Base-by-base conservation (phyloP, 257 asterid species). In the Eucommia ulmoides region DNA sequence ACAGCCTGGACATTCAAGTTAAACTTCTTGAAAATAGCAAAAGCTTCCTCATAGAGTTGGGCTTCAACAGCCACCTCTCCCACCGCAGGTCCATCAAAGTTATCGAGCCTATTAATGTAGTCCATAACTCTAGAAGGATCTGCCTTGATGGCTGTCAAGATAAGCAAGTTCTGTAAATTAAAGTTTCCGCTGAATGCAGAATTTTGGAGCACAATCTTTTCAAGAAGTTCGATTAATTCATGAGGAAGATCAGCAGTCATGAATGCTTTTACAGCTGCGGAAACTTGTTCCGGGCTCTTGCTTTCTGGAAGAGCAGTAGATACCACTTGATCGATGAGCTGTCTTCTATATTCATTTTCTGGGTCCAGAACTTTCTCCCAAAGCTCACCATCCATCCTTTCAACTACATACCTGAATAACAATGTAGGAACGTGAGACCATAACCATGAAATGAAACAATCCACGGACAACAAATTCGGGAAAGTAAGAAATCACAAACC, bases 211-310 rank as follows among this genome's bases (percentile, higher is more conserved):
- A 91, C 99, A 19, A 91, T 91, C 84, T 91, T 91, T 67, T 91
- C 99, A 67, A 91, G 97, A 74, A 91, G 80, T 74, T 91, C 99
- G 54, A 91, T 91, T 46, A 91, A 74, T 61, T 91, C 99, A 59
- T 91, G 99, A 21, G 99, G 99, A 52, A 91, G 97, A 68, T 91
- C 99, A 51, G 99, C 99, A 20, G 97, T 84, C 97, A 91, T 91
- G 70, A 91, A 91, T 2, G 99, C 97, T 65, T 91, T 91, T 50
- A 91, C 99, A 64, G 99, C 97, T 14, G 99, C 99, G 61, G 99
- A 91, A 59, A 91, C 99, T 76, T 91, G 99, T 65, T 91, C 99
- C 3, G 99, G 99, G 65, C 97, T 86, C 80, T 91, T 87, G 91
- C 99, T 91, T 69, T 91, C 99, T 18, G 99, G 97, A 71, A 91